Conservation (phyloP, 2,329 filamentous ascomycete genomes). For the Apiospora hydei region DNA sequence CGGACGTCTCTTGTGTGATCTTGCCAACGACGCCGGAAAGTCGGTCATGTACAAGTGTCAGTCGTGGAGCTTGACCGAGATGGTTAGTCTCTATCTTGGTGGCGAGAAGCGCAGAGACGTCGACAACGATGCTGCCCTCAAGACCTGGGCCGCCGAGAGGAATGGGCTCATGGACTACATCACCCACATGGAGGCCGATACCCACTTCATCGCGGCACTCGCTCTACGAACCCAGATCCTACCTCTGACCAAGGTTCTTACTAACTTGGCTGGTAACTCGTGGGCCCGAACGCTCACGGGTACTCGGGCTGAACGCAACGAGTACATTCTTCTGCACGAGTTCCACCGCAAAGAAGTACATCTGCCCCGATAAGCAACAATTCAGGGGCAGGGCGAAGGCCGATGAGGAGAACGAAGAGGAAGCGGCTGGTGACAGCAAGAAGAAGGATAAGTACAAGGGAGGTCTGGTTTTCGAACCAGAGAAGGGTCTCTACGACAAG, state of each 20-base stretch:
- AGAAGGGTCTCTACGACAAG: slow-evolving; percentile 97
- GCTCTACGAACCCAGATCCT: slow-evolving; percentile 90
- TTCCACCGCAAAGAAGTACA: slow-evolving; percentile 98
- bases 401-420: slow-evolving; percentile 75
- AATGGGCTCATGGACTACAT: slow-evolving; percentile 92
- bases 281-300: slow-evolving; percentile 96
- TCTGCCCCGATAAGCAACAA: slow-evolving; percentile 92
- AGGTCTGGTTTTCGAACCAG: slow-evolving; percentile 96
- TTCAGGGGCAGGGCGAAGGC: slow-evolving; percentile 77
- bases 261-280: slow-evolving; percentile 95
- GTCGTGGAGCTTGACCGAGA: slow-evolving; percentile 97
- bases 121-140: slow-evolving; percentile 86
- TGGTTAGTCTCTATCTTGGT: slow-evolving; percentile 89
- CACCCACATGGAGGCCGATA: slow-evolving; percentile 92
- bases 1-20: slow-evolving; percentile 88
- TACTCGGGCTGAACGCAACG: slow-evolving; percentile 95
- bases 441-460: slow-evolving; percentile 99
- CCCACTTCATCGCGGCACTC: slow-evolving; percentile 92
- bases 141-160: slow-evolving; percentile 83
- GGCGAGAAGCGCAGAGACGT: slow-evolving; percentile 78
- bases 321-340: slow-evolving; percentile 98
- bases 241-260: slow-evolving; percentile 91
- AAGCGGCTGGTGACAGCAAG: slow-evolving; percentile 77
- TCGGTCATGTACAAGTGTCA: slow-evolving; percentile 97
- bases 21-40: slow-evolving; percentile 96